phyloP scores from a whole-genome alignment of 305 asterid genomes.

The Plantago coronopus region DNA sequence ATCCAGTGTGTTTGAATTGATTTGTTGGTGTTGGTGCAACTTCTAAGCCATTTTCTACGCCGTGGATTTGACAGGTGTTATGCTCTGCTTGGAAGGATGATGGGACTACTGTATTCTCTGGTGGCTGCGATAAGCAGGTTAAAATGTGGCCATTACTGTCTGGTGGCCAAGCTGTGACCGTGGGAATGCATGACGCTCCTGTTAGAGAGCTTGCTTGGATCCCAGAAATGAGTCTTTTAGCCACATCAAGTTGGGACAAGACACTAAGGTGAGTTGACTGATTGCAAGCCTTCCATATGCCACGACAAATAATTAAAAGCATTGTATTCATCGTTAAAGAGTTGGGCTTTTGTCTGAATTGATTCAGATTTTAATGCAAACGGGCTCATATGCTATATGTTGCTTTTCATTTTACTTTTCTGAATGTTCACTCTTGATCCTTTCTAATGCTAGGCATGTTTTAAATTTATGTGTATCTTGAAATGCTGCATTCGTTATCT shows the following conservation, averaged over 20 bases:
- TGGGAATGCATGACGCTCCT: slow-evolving; percentile 90
- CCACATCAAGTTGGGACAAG: slow-evolving; percentile 89
- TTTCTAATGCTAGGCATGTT: background rate
- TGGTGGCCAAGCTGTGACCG: slow-evolving; percentile 77
- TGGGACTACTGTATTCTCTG: slow-evolving; percentile 91
- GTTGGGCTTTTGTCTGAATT: background rate
- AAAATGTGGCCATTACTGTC: slow-evolving; percentile 89
- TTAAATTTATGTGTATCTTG: no score
- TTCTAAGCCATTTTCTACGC: slow-evolving; percentile 13
- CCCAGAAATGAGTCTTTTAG: slow-evolving; percentile 81
- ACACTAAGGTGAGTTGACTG: slow-evolving; percentile 56
- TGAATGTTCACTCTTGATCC: background rate
- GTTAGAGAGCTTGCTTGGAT: slow-evolving; percentile 84
- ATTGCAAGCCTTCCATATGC: slow-evolving; percentile 6
- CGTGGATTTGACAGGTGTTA: slow-evolving; percentile 52
- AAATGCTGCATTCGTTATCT: no score
- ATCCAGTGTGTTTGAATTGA: background rate
- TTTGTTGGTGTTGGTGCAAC: background rate
- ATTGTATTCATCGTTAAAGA: background rate
- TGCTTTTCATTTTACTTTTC: background rate
- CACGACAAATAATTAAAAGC: slow-evolving; percentile 1
- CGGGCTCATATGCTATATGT: no score
- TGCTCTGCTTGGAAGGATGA: slow-evolving; percentile 97
- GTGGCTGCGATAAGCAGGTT: slow-evolving; percentile 96
- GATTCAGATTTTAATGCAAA: slow-evolving; percentile 1